Evolutionary conservation across 495 filamentous ascomycete species (phyloP), one percentile per base, ranked within the genome.

Genomic region (Tuber umbilicatum): DNA sequence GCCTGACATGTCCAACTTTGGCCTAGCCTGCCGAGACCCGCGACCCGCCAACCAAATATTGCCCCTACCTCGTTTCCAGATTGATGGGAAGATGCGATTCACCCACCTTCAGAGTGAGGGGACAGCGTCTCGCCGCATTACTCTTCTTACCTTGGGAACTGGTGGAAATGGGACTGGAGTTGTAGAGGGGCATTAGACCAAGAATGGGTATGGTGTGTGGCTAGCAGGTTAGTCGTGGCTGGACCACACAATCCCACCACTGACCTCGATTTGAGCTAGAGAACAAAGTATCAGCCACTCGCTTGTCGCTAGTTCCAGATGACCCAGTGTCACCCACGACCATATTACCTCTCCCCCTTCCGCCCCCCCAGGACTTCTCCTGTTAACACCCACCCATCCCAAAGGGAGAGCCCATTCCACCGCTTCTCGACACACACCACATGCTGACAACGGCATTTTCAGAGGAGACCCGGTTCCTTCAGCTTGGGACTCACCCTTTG

Each of bases 401-500:
- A 1, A 1, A 31, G 55, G 55, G 55, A 35, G 14, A 31, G 14
- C 55, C 12, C 12, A 64, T 35, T 64, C 31, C 27, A 35, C 14
- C 55, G 17, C 55, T 64, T 16, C 31, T 35, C 55, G 0, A 35
- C 55, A 64, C 55, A 6, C 55, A 64, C 55, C 55, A 64, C 55
- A 64, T 64, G 55, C 55, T 35, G 27, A 35, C 55, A 35, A 19
- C 55, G 27, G 27, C 55, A 64, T 64, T 64, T 64, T 64, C 27
- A 64, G 27, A 31, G 55, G 27, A 64, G 55, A 64, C 27, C 31
- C 55, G 19, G 27, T 74, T 79, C 76, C 69, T 64, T 71, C 69
- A 74, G 69, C 70, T 45, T 78, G 77, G 77, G 72, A 79, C 76
- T 78, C 60, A 69, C 68, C 40, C 69, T 72, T 70, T 70, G 77